Conservation (phyloP, 1,284 basidiomycete species). For the Leccinum angustisporum region DNA sequence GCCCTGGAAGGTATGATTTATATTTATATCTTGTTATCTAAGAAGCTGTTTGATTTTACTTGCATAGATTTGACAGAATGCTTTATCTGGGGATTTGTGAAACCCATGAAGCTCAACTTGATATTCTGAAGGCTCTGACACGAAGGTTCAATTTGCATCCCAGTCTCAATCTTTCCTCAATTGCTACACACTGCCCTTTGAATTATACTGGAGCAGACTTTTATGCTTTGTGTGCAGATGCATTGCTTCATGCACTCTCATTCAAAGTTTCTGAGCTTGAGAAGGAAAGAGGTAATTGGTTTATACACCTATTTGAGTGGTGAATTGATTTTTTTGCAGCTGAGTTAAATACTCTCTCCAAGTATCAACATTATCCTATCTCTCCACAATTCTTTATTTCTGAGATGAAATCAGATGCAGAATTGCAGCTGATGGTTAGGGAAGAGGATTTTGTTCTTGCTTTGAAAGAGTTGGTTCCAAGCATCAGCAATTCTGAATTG, state of each 20-base stretch:
- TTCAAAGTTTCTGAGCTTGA: slow-evolving; percentile 84
- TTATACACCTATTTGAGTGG: background rate
- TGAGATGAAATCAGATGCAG: slow-evolving; percentile 74
- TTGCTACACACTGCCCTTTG: slow-evolving; percentile 85
- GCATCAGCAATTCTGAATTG: slow-evolving; percentile 89
- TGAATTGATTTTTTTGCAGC: slow-evolving; percentile 35
- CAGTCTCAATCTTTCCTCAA: slow-evolving; percentile 58
- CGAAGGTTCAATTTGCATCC: slow-evolving; percentile 88
- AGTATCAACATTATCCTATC: slow-evolving; percentile 64
- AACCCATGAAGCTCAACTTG: slow-evolving; percentile 83
- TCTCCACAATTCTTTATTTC: slow-evolving; percentile 93
- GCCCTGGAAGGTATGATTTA: slow-evolving; percentile 77
- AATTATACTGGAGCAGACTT: slow-evolving; percentile 98
- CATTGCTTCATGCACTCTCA: slow-evolving; percentile 94
- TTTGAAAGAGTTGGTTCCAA: slow-evolving; percentile 77
- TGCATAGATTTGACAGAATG: slow-evolving; percentile 89
- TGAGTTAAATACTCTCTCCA: slow-evolving; percentile 46
- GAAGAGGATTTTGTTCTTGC: slow-evolving; percentile 78
- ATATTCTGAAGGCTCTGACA: slow-evolving; percentile 89
- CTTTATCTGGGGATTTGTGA: slow-evolving; percentile 94
- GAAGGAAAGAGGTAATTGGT: slow-evolving; percentile 53
- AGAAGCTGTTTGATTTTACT: background rate
- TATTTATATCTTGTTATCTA: background rate
- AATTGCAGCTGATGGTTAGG: slow-evolving; percentile 77
- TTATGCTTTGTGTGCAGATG: slow-evolving; percentile 96